Conservation (phyloP, 768 basidiomycete genomes). For the Symmetrospora coprosmae region DNA sequence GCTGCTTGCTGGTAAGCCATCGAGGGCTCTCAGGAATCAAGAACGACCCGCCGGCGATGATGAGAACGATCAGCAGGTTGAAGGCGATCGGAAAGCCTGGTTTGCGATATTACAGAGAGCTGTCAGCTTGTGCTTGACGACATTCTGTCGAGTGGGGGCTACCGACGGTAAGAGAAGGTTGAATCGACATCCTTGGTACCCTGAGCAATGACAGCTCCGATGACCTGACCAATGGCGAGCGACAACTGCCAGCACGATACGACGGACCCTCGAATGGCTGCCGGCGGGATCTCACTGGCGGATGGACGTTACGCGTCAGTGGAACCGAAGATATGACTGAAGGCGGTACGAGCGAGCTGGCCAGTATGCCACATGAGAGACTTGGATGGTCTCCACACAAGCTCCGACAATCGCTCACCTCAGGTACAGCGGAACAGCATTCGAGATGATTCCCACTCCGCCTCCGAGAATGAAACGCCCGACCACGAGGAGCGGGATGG, state of each 20-base stretch:
- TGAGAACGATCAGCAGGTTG: slow-evolving; percentile 35
- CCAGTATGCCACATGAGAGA: too few relatives aligned
- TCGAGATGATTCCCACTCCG: slow-evolving; percentile 34
- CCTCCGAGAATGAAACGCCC: slow-evolving; percentile 36
- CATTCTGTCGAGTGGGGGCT: neutral
- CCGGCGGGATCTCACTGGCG: slow-evolving; percentile 36
- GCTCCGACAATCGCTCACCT: too few relatives aligned
- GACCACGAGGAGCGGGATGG: slow-evolving; percentile 31
- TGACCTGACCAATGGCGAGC: slow-evolving; percentile 36
- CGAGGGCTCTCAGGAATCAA: slow-evolving; percentile 33
- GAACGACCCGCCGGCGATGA: slow-evolving; percentile 31
- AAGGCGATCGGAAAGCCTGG: slow-evolving; percentile 22
- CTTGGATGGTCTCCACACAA: too few relatives aligned
- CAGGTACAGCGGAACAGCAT: slow-evolving; percentile 36
- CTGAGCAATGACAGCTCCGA: slow-evolving; percentile 36
- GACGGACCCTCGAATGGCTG: slow-evolving; percentile 35
- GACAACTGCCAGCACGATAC: slow-evolving; percentile 37
- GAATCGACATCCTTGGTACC: slow-evolving; percentile 30
- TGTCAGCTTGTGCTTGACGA: too few relatives aligned
- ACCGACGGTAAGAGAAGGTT: slow-evolving; percentile 24
- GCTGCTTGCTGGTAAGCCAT: slow-evolving; percentile 35
- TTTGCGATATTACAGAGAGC: too few relatives aligned
- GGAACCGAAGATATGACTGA: too few relatives aligned
- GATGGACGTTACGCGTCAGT: too few relatives aligned
- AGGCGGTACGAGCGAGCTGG: too few relatives aligned